These are phyloP conservation scores for Cucurbita ficifolia DNA, from an alignment of 306 rosid species.

Conservation along the genomic window DNA sequence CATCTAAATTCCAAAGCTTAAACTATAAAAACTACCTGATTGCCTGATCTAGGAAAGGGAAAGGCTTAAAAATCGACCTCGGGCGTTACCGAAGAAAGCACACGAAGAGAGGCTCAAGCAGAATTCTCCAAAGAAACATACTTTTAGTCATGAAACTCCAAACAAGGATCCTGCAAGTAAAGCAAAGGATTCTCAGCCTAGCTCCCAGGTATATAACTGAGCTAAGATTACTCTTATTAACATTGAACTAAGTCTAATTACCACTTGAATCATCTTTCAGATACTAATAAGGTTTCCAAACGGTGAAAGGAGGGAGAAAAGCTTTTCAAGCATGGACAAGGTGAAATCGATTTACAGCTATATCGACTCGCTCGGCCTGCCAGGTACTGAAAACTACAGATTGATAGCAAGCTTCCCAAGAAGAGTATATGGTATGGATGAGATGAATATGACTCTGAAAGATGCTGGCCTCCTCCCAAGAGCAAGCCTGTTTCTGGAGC, in stretches of 20 bases:
- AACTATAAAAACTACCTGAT: neutral
- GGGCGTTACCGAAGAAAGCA: slow-evolving; percentile 18
- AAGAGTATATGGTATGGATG: slow-evolving; percentile 46
- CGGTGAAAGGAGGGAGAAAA: slow-evolving; percentile 68
- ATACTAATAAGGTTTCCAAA: slow-evolving; percentile 72
- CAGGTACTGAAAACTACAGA: slow-evolving; percentile 41
- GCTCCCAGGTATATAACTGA: slow-evolving; percentile 25
- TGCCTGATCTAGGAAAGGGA: slow-evolving; percentile 34
- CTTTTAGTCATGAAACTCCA: slow-evolving; percentile 15
- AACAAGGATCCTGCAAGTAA: slow-evolving; percentile 19
- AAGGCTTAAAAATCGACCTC: slow-evolving; percentile 15
- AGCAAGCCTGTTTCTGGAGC: slow-evolving; percentile 61
- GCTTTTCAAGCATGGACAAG: slow-evolving; percentile 47
- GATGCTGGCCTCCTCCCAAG: slow-evolving; percentile 62
- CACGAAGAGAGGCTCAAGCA: slow-evolving; percentile 26
- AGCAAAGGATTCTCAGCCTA: slow-evolving; percentile 28
- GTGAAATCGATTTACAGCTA: slow-evolving; percentile 48
- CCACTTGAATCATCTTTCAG: slow-evolving; percentile 13
- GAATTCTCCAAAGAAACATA: slow-evolving; percentile 13
- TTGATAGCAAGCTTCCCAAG: slow-evolving; percentile 69
- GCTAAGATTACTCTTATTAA: neutral
- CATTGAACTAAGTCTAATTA: neutral
- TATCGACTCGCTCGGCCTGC: slow-evolving; percentile 46
- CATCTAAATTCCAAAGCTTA: neutral
- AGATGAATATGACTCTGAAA: slow-evolving; percentile 60